These are phyloP conservation scores for Botryotinia narcissicola DNA, from an alignment of 2,329 filamentous ascomycete genomes.

Conservation along the genomic window DNA sequence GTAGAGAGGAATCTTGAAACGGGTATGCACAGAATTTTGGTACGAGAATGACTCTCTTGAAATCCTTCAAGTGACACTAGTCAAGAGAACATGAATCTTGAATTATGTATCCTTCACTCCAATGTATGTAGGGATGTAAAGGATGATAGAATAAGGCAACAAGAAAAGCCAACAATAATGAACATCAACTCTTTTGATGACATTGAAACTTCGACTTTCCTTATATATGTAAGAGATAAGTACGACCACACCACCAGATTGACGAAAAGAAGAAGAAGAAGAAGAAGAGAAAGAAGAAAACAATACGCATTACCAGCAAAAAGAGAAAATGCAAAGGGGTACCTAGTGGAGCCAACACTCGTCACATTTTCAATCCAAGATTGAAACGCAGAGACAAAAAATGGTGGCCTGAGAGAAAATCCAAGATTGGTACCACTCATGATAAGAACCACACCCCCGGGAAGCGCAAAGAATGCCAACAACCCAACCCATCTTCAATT, in stretches of 20 bases:
- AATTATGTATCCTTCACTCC: not conserved
- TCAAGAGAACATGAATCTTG: not conserved
- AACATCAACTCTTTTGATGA: not conserved
- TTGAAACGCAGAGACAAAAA: not conserved
- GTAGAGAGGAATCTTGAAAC: constrained; percentile 4
- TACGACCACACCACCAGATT: not conserved
- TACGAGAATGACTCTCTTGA: not conserved
- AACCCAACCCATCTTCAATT: not conserved
- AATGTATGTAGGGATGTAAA: not conserved
- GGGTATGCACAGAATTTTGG: constrained; percentile 13
- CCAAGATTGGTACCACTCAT: not conserved
- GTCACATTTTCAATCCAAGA: constrained; percentile 2
- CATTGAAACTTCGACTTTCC: not conserved
- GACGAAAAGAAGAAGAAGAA: not conserved
- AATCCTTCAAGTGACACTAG: constrained; percentile 9
- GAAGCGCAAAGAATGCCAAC: not conserved
- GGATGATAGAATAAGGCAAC: not conserved
- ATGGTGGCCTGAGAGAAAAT: not conserved
- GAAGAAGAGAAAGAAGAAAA: not conserved
- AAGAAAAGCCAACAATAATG: not conserved
- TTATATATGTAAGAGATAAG: not conserved
- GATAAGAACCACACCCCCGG: not conserved
- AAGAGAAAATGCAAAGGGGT: constrained; percentile 3
- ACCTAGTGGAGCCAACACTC: constrained; percentile 6
- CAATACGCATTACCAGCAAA: not conserved